Base-by-base conservation (phyloP, 2,329 filamentous ascomycete species). In the Aspergillus calidoustus region DNA sequence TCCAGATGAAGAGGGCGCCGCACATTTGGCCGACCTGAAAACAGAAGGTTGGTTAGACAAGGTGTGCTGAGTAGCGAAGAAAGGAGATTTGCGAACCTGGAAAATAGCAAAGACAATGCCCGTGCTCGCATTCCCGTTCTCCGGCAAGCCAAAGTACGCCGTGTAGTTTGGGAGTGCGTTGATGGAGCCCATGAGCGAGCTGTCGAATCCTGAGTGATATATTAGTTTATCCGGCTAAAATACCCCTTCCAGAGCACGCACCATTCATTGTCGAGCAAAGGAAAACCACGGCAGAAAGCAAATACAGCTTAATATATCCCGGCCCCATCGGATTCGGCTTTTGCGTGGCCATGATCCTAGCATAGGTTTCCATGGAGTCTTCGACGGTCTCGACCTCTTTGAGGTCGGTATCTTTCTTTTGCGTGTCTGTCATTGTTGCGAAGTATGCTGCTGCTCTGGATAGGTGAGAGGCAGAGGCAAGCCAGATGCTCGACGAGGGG, bases 181-280 rank as follows among this genome's bases (percentile, higher is more conserved):
- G 31, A 63, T 60, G 3, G 61, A 63, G 28, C 57, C 61, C 57
- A 63, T 62, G 25, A 63, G 38, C n/a, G 52, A 56, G 43, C 57
- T 63, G 34, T 63, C 61, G 30, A 56, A 63, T 23, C 61, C 61
- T 60, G 46, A 51, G 31, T n/a, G 3, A 56, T 15, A 44, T 56
- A 17, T 52, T 48, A 41, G 43, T 48, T 48, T 28, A 11, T 23
- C 19, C 19, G 19, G 19, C 19, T 19, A 19, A 1, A 19, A 19
- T 19, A 2, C 2, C 19, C 19, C 19, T 19, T 19, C 19, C 1
- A 19, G 19, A 15, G 34, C 15, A 28, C 55, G 15, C 38, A 60
- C 61, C 61, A 54, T 63, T 63, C 61, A 63, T 63, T 7, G 61
- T 63, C 30, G 61, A 63, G 13, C 61, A 63, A 17, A 63, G 53